Percentiles rank a stretch among this genome's conserved stretches.
These are phyloP conservation scores for Herpetospermum pedunculosum DNA, from an alignment of 306 rosid genomes.

Conservation along the genomic window DNA sequence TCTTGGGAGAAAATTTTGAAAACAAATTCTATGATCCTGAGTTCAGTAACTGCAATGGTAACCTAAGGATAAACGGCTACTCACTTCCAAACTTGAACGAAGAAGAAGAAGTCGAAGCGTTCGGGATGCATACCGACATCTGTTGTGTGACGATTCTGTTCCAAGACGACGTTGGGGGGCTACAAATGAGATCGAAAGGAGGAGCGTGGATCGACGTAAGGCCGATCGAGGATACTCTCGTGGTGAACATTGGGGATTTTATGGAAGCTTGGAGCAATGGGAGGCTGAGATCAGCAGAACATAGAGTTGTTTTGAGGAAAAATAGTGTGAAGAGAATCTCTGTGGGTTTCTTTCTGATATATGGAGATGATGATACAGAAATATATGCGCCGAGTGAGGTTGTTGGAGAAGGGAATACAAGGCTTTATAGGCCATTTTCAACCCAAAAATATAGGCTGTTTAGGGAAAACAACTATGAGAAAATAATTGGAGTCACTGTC, in stretches of 20 bases:
- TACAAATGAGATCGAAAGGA: slow-evolving; percentile 49
- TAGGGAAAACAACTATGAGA: not conserved
- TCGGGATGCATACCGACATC: slow-evolving; percentile 69
- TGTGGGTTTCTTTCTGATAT: slow-evolving; percentile 63
- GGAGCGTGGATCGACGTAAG: slow-evolving; percentile 60
- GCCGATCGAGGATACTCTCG: slow-evolving; percentile 46
- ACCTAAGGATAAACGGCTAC: slow-evolving; percentile 56
- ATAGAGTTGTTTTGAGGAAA: slow-evolving; percentile 52
- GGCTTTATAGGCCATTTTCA: slow-evolving; percentile 35
- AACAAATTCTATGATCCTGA: slow-evolving; percentile 29
- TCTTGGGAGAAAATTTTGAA: slow-evolving; percentile 42
- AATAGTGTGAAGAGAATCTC: slow-evolving; percentile 37
- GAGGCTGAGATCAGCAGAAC: slow-evolving; percentile 49
- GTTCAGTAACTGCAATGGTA: slow-evolving; percentile 51
- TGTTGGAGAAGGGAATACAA: slow-evolving; percentile 40
- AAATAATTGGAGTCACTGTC: not conserved
- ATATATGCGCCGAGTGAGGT: slow-evolving; percentile 48
- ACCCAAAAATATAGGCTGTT: not conserved
- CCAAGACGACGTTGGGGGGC: slow-evolving; percentile 65
- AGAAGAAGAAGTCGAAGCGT: slow-evolving; percentile 39
- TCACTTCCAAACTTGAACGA: slow-evolving; percentile 21
- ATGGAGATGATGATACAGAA: slow-evolving; percentile 49
- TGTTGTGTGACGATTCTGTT: slow-evolving; percentile 56
- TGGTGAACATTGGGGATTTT: slow-evolving; percentile 65
- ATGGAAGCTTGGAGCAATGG: slow-evolving; percentile 78